Conservation (phyloP, 345 rosid genomes). For the Zanthoxylum bungeanum region DNA sequence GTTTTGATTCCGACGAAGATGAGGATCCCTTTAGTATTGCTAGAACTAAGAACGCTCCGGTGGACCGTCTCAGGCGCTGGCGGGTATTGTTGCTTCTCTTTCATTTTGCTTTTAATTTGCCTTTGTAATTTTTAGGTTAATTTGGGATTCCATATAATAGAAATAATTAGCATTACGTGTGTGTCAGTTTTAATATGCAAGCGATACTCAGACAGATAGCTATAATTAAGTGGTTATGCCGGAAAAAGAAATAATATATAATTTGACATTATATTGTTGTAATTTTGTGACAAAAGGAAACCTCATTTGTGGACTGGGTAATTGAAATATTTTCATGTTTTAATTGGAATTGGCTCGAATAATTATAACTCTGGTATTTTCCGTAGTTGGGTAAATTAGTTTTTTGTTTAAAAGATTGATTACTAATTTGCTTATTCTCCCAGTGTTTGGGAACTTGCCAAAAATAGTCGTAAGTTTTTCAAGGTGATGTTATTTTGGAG, state of each 20-base stretch:
- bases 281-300: background rate
- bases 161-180: no score
- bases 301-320: background rate
- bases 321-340: background rate
- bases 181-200: no score
- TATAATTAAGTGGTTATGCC: no score
- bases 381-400: background rate
- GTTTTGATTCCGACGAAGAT: slow-evolving; percentile 17
- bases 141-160: no score
- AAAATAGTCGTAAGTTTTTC: background rate
- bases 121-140: background rate
- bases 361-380: background rate
- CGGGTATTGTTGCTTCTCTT: slow-evolving; percentile 48
- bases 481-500: background rate
- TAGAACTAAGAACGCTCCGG: slow-evolving; percentile 69
- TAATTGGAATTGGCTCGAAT: background rate
- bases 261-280: background rate
- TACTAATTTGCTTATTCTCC: background rate
- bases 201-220: no score
- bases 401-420: background rate
- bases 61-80: slow-evolving; percentile 74
- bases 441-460: background rate
- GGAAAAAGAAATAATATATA: no score
- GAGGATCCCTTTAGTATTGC: slow-evolving; percentile 58
- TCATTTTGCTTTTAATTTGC: background rate